These are phyloP conservation scores for Macaranga tanarius DNA, from an alignment of 441 rosid genomes.

Conservation along the genomic window DNA sequence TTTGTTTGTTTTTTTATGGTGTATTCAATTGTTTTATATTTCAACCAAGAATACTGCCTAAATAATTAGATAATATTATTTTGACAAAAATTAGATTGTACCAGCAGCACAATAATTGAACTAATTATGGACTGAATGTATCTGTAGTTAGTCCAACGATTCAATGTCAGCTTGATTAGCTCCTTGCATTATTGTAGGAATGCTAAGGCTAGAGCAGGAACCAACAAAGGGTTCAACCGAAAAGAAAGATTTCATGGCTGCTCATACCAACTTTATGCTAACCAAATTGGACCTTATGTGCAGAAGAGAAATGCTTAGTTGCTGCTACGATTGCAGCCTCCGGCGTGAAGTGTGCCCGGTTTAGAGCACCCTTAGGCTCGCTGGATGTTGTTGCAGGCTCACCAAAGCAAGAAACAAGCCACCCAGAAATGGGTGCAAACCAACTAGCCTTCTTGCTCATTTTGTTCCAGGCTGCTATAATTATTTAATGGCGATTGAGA, in stretches of 20 bases:
- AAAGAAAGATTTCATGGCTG: no score
- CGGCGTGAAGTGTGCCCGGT: not conserved
- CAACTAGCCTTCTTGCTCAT: conserved; percentile 17
- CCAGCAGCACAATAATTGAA: not conserved
- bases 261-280: conserved; percentile 2
- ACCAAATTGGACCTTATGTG: conserved; percentile 32
- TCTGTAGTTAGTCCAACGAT: no score
- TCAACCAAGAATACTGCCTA: no score
- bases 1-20: no score
- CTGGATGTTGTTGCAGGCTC: not conserved
- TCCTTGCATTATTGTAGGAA: no score
- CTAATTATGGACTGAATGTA: not conserved
- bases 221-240: no score
- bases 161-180: no score
- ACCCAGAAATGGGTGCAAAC: conserved; percentile 4
- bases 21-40: no score
- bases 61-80: no score
- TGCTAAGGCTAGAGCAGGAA: no score
- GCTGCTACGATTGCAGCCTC: conserved; percentile 29
- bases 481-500: no score
- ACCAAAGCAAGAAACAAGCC: conserved; percentile 9
- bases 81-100: not conserved
- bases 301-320: conserved; percentile 44
- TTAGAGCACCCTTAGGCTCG: not conserved
- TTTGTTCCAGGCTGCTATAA: not conserved